Evolutionary conservation across 768 basidiomycete genomes (phyloP).

Genomic region (Podaxis carcinomalis): DNA sequence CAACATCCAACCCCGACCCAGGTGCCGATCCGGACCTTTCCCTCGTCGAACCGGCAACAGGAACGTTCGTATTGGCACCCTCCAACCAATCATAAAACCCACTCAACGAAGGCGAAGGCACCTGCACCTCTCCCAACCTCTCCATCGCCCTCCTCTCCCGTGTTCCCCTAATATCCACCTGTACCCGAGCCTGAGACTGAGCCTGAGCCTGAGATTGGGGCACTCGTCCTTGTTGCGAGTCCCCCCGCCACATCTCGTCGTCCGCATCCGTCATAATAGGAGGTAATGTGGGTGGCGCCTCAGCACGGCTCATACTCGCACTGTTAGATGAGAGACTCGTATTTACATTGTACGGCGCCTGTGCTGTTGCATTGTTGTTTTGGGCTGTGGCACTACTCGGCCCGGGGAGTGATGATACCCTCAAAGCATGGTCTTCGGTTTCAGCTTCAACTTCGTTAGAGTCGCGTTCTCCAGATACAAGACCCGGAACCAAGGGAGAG

Average conservation of each 20-base stretch:
- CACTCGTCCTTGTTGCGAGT: neutral
- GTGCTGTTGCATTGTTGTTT: neutral
- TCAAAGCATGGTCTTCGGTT: neutral
- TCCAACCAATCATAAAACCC: constrained; percentile 11
- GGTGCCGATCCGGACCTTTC: neutral
- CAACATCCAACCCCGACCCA: neutral
- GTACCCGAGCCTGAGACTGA: neutral
- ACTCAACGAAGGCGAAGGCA: constrained; percentile 10
- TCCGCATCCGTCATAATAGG: constrained; percentile 1
- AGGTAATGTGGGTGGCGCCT: constrained; percentile 6
- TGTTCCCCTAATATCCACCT: neutral
- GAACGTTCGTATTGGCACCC: neutral
- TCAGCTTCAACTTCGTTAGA: neutral
- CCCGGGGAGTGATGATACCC: neutral
- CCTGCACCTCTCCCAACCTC: neutral
- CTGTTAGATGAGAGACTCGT: neutral
- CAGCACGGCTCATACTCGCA: neutral
- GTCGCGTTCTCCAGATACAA: neutral
- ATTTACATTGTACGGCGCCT: neutral
- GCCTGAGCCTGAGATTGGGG: neutral
- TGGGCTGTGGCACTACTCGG: neutral
- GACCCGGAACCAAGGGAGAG: constrained; percentile 5
- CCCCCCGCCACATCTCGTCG: neutral
- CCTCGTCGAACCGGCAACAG: neutral
- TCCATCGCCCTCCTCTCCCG: neutral